Base-by-base conservation (phyloP, 306 rosid species). In the Dalbergia oliveri region DNA sequence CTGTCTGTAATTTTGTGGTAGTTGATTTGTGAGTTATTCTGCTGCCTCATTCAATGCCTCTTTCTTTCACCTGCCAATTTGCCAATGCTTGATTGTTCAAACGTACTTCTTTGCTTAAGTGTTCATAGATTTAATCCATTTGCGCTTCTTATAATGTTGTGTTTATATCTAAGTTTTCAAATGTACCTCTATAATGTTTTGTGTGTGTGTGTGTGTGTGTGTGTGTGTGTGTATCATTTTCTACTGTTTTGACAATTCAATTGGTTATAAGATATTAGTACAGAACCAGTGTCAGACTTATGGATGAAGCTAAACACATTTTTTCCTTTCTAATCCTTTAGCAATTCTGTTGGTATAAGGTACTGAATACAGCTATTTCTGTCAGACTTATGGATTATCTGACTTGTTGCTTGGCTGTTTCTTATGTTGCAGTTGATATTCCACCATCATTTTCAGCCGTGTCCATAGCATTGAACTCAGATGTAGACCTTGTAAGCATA, bases 381-480 rank as follows among this genome's bases (percentile, higher is more conserved):
- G 58, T 54, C 18, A 78, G 35, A 73, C 13, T 69, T 79, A 71
- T 69, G 62, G 60, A 65, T 75, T 78, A 43, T 82, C 86, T 88
- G 54, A 85, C 81, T 43, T 70, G 79, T 86, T 80, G 83, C 81
- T 84, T 84, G 71, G 73, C 83, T 83, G 80, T 83, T 88, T 85
- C 15, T 82, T 66, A 37, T 83, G 76, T 82, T 83, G 76, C 88
- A 96, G 99, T 96, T 87, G 98, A 96, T 79, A 81, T 93, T 88
- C 99, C 97, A 3, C 87, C 91, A 33, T 91, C 94, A 96, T 96
- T 96, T 87, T 93, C 98, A 18, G 86, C 94, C 9, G 79, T 95
- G 86, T 90, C 97, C 53, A 77, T 93, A 81, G 81, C 87, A 53
- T 80, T 96, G 92, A 86, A 53, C 79, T 93, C 99, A 6, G 90